Base-by-base conservation (phyloP, 2,329 filamentous ascomycete species). In the Cytospora paraplurivora region DNA sequence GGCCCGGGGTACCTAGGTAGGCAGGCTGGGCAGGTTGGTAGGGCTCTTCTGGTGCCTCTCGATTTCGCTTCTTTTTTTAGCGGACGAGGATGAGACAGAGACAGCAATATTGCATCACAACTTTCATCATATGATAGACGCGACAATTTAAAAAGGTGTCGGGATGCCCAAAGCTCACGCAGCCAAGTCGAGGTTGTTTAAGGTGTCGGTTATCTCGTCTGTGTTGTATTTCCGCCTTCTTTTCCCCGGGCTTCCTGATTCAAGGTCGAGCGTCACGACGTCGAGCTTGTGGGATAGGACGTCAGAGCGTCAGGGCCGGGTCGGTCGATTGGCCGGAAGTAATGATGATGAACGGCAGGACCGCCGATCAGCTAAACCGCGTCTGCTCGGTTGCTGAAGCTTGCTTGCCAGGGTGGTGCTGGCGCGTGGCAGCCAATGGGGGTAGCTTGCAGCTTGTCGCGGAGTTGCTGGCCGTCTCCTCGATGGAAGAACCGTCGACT, bases 261-360 rank as follows among this genome's bases (percentile, higher is more conserved):
- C 41, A 44, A 44, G 44, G n/a, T 19, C 44, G 44, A 47, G 44
- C 44, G 44, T 47, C 44, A 47, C 44, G n/a, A 47, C n/a, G 7
- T 47, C n/a, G 44, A 19, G 44, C 44, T 47, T n/a, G 44, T 32
- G 27, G 27, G 17, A 11, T 17, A 32, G 21, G 21, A 32, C 50
- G 21, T 34, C 32, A 52, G 21, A 13, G 50, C 21, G 50, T 34
- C 50, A 32, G 50, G 50, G 21, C 32, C 50, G 50, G 32, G 47
- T 47, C 44, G 55, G 27, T 47, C 38, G 32, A 19, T 34, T 49
- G 41, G 32, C 53, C 33, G 17, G 19, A 21, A 47, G 44, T 47
- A 47, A 47, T 47, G 44, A 47, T 47, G 44, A 47, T 47, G 44
- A 47, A 47, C 44, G 44, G 44, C n/a, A 47, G 44, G 44, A 47